phyloP scores from a whole-genome alignment of 805 yeast species.

The Jamesozyma jinghongensis region DNA sequence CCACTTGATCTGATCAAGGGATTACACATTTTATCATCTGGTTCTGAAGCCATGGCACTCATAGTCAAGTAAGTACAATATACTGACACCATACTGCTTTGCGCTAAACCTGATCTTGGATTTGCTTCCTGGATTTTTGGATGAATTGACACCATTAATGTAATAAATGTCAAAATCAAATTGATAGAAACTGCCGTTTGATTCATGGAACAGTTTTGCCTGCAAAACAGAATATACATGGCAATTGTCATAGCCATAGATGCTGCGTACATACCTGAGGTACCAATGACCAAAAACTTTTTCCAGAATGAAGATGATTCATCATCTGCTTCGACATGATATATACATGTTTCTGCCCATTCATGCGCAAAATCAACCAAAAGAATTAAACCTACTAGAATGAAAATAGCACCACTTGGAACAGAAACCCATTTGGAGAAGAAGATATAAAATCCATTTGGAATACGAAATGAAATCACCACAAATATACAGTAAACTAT shows the following conservation, averaged over 20 bases:
- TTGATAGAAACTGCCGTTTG: constrained; percentile 79
- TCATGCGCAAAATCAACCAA: constrained; percentile 96
- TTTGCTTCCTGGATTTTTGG: constrained; percentile 84
- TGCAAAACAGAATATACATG: constrained; percentile 79
- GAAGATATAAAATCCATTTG: constrained; percentile 75
- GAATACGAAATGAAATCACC: constrained; percentile 62
- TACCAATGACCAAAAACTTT: constrained; percentile 73
- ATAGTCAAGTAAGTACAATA: constrained; percentile 87
- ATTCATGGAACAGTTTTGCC: constrained; percentile 77
- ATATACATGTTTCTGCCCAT: constrained; percentile 95
- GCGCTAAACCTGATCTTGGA: constrained; percentile 94
- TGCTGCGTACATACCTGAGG: constrained; percentile 72
- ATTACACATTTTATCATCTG: constrained; percentile 87
- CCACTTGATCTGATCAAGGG: constrained; percentile 85
- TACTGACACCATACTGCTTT: constrained; percentile 88
- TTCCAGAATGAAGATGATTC: constrained; percentile 61
- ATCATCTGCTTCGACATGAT: constrained; percentile 77
- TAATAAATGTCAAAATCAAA: constrained; percentile 51
- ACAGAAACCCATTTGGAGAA: constrained; percentile 92
- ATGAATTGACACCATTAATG: constrained; percentile 64
- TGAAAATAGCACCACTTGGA: constrained; percentile 71
- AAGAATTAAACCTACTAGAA: constrained; percentile 80
- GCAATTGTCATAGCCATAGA: constrained; percentile 62
- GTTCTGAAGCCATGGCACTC: constrained; percentile 93
- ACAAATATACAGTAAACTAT: constrained; percentile 48